Conservation (phyloP, 2,329 filamentous ascomycete genomes). For the Aureobasidium sp. region DNA sequence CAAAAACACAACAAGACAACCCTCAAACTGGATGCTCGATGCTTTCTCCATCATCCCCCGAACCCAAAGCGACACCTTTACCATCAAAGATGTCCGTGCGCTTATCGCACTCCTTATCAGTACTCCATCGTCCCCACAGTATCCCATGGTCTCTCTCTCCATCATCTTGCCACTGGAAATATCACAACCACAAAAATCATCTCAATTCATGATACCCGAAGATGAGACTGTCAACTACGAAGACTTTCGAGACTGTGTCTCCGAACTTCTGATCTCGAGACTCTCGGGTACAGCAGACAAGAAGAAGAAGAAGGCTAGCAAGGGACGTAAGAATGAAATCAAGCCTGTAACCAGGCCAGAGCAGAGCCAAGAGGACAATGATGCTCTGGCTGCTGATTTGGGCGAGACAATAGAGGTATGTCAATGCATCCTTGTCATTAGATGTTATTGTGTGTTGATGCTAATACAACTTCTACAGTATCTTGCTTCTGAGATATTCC, state of each 20-base stretch:
- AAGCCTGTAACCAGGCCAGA: slow-evolving; percentile 23
- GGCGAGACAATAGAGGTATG: slow-evolving; percentile 66
- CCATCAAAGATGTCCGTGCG: not conserved
- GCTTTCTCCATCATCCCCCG: not conserved
- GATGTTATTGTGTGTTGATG: not conserved
- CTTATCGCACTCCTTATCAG: slow-evolving; percentile 2
- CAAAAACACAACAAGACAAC: not conserved
- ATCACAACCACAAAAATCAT: not conserved
- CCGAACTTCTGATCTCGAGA: slow-evolving; percentile 57
- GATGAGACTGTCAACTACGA: slow-evolving; percentile 49
- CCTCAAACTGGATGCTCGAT: not conserved
- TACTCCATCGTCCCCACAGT: not conserved
- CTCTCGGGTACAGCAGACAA: slow-evolving; percentile 40
- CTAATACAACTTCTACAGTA: too few relatives aligned
- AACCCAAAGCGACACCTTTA: slow-evolving; percentile 8
- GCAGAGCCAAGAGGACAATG: slow-evolving; percentile 20
- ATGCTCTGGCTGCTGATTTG: slow-evolving; percentile 52
- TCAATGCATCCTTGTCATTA: not conserved
- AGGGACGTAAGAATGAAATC: slow-evolving; percentile 31
- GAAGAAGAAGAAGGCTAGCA: slow-evolving; percentile 38
- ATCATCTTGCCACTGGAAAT: not conserved
- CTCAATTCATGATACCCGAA: slow-evolving; percentile 25
- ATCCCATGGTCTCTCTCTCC: not conserved
- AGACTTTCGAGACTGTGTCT: slow-evolving; percentile 66
- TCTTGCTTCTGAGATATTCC: slow-evolving; percentile 61